Base-by-base conservation (phyloP, 768 basidiomycete species). In the Mycena metata region DNA sequence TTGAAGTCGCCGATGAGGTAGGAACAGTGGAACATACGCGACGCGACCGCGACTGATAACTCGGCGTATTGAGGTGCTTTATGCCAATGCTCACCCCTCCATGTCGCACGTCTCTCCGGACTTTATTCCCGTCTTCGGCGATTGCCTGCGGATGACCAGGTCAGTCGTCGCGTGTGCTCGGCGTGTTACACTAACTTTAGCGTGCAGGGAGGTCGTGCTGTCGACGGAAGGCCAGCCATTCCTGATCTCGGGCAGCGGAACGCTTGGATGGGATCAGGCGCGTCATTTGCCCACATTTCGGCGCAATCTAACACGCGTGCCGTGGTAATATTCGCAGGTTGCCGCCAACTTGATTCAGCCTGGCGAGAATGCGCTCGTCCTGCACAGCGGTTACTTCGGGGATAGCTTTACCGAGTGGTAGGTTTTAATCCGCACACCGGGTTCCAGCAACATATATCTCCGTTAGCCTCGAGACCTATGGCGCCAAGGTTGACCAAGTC, bases 241-340 rank as follows among this genome's bases (percentile, higher is more conserved):
- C 85, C 81, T 99, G 74, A 92, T 99, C 69, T 91, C 96, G 30
- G 98, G 98, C 2, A 94, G 91, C 61, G 98, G 98, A 17, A 99
- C 98, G 2, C 85, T 99, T 39, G 98, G 98, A 33, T 99, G 96
- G 96, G 96, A 98, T 78, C 93, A 95, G 88, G 93, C 86, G 49
- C 70, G 86, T 76, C 23, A 47, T 23, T 52, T 30, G 60, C 6
- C 65, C 36, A 19, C 43, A 52, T 47, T 30, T 66, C 69, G 60
- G 35, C 50, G 21, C 49, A 47, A 33, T 52, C 50, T 66, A 42
- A 66, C 57, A 60, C 59, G 43, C 36, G 19, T 35, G 60, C 15
- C 39, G 39, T 39, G 30, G 52, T 33, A 42, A 30, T 51, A 45
- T 41, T 57, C 57, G 30, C 71, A 94, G 91, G 95, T 96, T 45